Percentiles rank a stretch among this genome's conserved stretches.
Conservation (phyloP, 352 stramenopile species). For the Phytophthora pseudosyringae region DNA sequence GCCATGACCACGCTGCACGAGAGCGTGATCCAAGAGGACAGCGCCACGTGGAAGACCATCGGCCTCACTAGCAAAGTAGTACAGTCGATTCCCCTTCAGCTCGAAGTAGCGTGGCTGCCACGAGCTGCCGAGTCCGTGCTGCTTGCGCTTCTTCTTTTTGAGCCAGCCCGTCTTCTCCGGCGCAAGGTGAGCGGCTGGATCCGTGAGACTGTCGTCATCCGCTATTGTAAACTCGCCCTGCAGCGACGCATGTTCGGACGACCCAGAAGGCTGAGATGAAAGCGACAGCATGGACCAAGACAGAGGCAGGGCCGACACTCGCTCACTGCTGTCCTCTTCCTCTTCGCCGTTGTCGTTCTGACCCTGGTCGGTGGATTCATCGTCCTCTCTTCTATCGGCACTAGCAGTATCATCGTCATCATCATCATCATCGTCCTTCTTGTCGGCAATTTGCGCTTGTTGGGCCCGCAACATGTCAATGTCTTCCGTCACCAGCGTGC, state of each 20-base stretch:
- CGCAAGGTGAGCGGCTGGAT: conserved; percentile 26
- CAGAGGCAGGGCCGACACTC: conserved; percentile 49
- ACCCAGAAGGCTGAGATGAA: conserved; percentile 46
- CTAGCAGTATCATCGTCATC: background rate
- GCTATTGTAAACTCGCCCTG: conserved; percentile 31
- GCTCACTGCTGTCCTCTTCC: conserved; percentile 41
- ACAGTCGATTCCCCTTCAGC: conserved; percentile 80
- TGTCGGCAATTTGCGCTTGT: conserved; percentile 24
- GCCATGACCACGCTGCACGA: conserved; percentile 64
- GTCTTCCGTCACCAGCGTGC: conserved; percentile 32
- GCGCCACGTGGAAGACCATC: conserved; percentile 75
- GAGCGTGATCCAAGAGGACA: conserved; percentile 75
- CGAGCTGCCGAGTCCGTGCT: conserved; percentile 68
- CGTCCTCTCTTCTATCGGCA: conserved; percentile 12
- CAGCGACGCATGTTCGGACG: conserved; percentile 33
- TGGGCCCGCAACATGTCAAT: conserved; percentile 30
- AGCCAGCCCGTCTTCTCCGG: conserved; percentile 80
- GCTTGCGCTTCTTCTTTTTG: conserved; percentile 83
- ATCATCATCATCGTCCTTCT: conserved; percentile 6
- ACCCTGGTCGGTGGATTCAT: conserved; percentile 6
- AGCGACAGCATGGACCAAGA: conserved; percentile 75
- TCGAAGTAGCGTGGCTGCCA: conserved; percentile 86
- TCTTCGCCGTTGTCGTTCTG: conserved; percentile 33
- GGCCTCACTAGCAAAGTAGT: conserved; percentile 79
- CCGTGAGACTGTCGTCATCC: conserved; percentile 27